Base-by-base conservation (phyloP, 2,329 filamentous ascomycete genomes). In the Clonostachys solani region DNA sequence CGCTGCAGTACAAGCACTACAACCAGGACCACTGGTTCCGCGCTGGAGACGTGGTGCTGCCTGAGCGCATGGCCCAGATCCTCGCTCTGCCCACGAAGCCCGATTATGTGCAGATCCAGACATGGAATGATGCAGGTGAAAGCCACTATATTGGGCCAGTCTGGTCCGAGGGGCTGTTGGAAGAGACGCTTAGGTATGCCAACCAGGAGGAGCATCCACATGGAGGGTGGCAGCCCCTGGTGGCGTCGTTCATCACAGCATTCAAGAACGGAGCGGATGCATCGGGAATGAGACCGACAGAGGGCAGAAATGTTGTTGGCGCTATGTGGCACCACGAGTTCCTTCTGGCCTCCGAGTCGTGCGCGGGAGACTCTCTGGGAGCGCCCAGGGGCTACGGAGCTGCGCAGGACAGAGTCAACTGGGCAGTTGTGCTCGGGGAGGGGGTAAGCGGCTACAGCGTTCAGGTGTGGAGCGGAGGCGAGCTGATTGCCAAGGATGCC, bases 81-180 rank as follows among this genome's bases (percentile, higher is more conserved):
- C 44, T 52, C 4, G 29, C 23, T 8, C 36, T 50, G 19, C 6
- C 23, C 8, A 29, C 23, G 23, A 19, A 46, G 33, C 48, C 50
- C 36, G 48, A 50, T 13, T 40, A 48, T 17, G 49, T 48, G 15
- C 46, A 52, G 40, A 34, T 47, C 18, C 40, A 47, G 29, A 47
- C 49, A 17, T 50, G 49, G 49, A 56, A 56, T 44, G 54, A 55
- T 36, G 52, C 48, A 16, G 53, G 53, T 12, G 54, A 56, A 46
- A 54, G 51, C 41, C 54, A 53, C 43, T 55, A 54, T 47, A 51
- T 53, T 42, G 54, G 52, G 5, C 50, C 50, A 36, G 44, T 47
- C 33, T 51, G 50, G 49, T 17, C 19, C 10, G 51, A 51, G 23
- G 46, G 46, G 6, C 40, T 47, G 35, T 10, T 41, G 15, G 16